These are phyloP conservation scores for Gossypium sturtianum DNA, from an alignment of 345 rosid genomes.

Conservation along the genomic window DNA sequence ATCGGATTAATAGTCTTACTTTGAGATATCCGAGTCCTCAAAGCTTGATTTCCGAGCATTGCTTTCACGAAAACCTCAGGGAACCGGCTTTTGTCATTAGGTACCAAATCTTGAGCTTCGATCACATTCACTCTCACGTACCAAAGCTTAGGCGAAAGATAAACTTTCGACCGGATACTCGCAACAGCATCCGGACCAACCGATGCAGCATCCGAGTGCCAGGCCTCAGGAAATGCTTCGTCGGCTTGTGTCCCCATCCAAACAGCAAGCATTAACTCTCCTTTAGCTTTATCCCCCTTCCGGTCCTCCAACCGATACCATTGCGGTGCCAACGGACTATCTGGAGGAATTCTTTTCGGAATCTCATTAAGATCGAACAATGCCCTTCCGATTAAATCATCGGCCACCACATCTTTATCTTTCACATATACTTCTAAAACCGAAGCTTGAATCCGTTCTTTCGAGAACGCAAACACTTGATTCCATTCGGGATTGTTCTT, in stretches of 20 bases:
- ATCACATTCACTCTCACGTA: constrained; percentile 90
- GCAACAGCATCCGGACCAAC: constrained; percentile 55
- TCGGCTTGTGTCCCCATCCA: constrained; percentile 99
- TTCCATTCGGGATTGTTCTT: constrained; percentile 90
- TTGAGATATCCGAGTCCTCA: constrained; percentile 57
- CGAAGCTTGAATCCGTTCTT: constrained; percentile 85
- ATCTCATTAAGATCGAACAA: constrained; percentile 78
- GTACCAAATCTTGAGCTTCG: constrained; percentile 90
- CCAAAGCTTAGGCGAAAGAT: constrained; percentile 93
- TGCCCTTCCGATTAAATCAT: constrained; percentile 74
- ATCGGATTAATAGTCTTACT: constrained; percentile 72
- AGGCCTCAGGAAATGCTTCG: constrained; percentile 90
- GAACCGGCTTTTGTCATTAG: constrained; percentile 60
- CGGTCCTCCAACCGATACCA: constrained; percentile 90
- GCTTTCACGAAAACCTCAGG: constrained; percentile 87
- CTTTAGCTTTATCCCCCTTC: constrained; percentile 60
- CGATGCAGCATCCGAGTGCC: constrained; percentile 96
- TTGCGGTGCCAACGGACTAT: constrained; percentile 93
- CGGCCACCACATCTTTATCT: constrained; percentile 73
- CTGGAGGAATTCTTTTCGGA: constrained; percentile 86
- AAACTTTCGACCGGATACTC: constrained; percentile 80
- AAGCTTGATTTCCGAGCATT: constrained; percentile 58
- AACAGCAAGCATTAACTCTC: constrained; percentile 94
- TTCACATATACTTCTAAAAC: constrained; percentile 69
- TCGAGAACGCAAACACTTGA: constrained; percentile 95